phyloP scores from a whole-genome alignment of 768 basidiomycete species.

The Lentinula sp. region DNA sequence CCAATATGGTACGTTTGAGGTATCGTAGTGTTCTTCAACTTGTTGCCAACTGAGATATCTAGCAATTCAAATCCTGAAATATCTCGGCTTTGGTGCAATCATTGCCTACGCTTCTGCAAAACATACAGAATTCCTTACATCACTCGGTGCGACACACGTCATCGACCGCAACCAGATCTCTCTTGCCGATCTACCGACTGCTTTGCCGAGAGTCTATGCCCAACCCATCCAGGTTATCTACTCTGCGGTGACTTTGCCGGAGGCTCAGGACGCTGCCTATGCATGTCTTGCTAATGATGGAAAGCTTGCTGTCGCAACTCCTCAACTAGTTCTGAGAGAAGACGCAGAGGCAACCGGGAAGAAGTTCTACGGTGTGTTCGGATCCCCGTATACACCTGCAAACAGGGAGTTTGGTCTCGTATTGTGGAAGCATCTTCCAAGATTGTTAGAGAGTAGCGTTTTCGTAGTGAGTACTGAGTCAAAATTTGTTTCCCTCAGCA shows the following conservation, averaged over 20 bases:
- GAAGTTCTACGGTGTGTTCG: neutral
- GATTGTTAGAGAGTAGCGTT: neutral
- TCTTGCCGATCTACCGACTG: neutral
- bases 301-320: neutral
- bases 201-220: neutral
- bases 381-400: neutral
- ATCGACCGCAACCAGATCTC: slow-evolving; percentile 19
- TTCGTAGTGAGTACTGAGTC: neutral
- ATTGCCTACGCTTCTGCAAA: too few species aligned
- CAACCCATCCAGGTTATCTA: neutral
- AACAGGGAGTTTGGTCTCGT: neutral
- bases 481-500: neutral
- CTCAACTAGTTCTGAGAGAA: neutral
- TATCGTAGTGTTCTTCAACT: neutral
- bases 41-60: neutral
- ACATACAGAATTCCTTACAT: slow-evolving; percentile 20
- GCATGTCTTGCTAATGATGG: neutral
- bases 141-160: slow-evolving; percentile 34
- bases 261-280: neutral
- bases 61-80: neutral
- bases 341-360: neutral
- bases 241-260: neutral
- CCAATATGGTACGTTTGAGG: slow-evolving; percentile 32
- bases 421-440: neutral
- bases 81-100: too few species aligned